Evolutionary conservation across 306 rosid species (phyloP).

Genomic region (Castanea crenata): DNA sequence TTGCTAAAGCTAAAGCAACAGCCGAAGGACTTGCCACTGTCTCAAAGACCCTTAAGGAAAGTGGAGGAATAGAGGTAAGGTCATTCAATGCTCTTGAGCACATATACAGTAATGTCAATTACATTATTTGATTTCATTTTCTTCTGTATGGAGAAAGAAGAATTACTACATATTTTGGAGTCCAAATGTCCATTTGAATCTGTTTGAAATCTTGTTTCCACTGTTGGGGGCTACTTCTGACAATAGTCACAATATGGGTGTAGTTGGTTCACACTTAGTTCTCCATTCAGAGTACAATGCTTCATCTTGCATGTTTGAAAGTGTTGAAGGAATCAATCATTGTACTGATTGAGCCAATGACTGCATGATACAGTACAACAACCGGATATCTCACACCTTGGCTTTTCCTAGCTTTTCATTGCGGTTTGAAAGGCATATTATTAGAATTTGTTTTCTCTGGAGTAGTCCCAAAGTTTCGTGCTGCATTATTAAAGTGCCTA

Average conservation of each 20-base stretch:
- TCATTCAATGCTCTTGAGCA: slow-evolving; percentile 21
- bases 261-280: background rate
- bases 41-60: slow-evolving; percentile 67
- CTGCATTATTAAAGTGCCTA: background rate
- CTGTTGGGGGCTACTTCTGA: background rate
- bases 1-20: slow-evolving; percentile 89
- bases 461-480: background rate
- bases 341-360: background rate
- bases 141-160: background rate
- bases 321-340: background rate
- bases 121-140: background rate
- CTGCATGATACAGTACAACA: background rate
- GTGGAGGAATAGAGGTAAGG: slow-evolving; percentile 87
- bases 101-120: background rate
- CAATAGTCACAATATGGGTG: background rate
- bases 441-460: background rate
- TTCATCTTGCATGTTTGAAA: background rate
- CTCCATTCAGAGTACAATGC: background rate
- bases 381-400: background rate
- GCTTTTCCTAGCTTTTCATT: background rate
- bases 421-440: background rate
- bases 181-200: background rate
- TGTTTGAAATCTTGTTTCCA: background rate
- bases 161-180: background rate
- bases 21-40: slow-evolving; percentile 73